Conservation (phyloP, 345 rosid species). For the Litchi chinensis region DNA sequence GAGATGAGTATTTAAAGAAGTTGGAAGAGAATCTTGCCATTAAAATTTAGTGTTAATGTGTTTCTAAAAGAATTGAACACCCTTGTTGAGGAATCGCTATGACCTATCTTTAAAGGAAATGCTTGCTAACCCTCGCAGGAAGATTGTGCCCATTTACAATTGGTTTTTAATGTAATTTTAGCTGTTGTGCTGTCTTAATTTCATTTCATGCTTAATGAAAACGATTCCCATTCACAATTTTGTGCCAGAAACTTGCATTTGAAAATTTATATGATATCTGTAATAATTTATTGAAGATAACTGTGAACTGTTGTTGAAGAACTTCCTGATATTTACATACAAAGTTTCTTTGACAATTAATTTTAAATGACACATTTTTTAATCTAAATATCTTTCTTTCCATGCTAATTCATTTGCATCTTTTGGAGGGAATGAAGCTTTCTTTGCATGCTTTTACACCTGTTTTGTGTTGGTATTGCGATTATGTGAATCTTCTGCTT, state of each 20-base stretch:
- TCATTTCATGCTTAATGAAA: background rate
- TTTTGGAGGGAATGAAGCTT: background rate
- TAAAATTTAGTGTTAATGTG: background rate
- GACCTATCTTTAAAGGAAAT: too few species aligned
- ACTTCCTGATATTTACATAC: background rate
- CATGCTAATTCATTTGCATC: background rate
- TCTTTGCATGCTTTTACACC: background rate
- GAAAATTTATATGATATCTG: background rate
- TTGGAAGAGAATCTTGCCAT: background rate
- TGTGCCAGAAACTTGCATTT: background rate
- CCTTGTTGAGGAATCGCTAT: conserved; percentile 8
- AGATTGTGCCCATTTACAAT: background rate
- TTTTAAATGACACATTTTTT: background rate
- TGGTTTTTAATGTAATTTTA: background rate
- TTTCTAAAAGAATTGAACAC: background rate
- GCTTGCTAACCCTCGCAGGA: background rate
- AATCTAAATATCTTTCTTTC: background rate
- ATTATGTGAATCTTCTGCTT: background rate
- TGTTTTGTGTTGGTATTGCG: background rate
- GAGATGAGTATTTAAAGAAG: background rate
- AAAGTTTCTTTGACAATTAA: background rate
- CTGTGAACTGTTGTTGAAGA: background rate
- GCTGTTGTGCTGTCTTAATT: background rate
- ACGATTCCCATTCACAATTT: background rate
- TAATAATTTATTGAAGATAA: background rate